These are phyloP conservation scores for Alternaria longipes DNA, from an alignment of 2,329 filamentous ascomycete species.

Conservation along the genomic window DNA sequence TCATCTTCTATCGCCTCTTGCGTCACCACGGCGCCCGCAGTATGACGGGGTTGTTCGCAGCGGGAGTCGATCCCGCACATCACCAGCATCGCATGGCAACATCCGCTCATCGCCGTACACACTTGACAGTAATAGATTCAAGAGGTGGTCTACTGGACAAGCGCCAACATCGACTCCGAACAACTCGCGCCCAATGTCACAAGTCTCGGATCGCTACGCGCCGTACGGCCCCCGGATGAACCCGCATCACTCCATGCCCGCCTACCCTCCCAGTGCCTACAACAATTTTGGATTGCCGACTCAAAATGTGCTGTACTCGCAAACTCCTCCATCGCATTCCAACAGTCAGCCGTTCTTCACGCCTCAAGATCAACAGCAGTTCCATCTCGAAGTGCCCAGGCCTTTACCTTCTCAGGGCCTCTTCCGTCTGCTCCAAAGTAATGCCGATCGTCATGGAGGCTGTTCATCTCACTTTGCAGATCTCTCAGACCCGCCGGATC, in stretches of 20 bases:
- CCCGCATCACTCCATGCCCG: conserved; percentile 52
- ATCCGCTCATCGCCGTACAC: conserved; percentile 76
- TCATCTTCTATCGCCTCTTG: conserved; percentile 73
- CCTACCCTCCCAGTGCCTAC: conserved; percentile 46
- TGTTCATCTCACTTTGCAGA: conserved; percentile 72
- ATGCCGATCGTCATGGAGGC: conserved; percentile 74
- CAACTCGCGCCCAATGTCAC: conserved; percentile 63
- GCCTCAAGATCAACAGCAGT: conserved; percentile 59
- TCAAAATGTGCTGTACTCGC: conserved; percentile 51
- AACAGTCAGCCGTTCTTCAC: conserved; percentile 57
- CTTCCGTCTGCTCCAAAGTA: conserved; percentile 78
- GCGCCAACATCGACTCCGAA: conserved; percentile 68
- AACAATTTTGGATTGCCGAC: conserved; percentile 42
- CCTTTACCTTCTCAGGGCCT: conserved; percentile 72
- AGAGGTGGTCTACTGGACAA: conserved; percentile 78
- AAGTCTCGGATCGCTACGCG: conserved; percentile 69
- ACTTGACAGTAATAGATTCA: conserved; percentile 71
- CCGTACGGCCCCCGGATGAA: conserved; percentile 68
- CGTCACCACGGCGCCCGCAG: conserved; percentile 73
- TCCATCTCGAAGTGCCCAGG: conserved; percentile 66
- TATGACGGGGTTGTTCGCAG: conserved; percentile 58
- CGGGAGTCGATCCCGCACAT: conserved; percentile 73
- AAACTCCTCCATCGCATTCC: conserved; percentile 64
- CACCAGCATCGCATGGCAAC: conserved; percentile 74
- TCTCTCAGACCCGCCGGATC: conserved; percentile 76